These are phyloP conservation scores for Collybia nuda DNA, from an alignment of 768 basidiomycete species.

Conservation along the genomic window DNA sequence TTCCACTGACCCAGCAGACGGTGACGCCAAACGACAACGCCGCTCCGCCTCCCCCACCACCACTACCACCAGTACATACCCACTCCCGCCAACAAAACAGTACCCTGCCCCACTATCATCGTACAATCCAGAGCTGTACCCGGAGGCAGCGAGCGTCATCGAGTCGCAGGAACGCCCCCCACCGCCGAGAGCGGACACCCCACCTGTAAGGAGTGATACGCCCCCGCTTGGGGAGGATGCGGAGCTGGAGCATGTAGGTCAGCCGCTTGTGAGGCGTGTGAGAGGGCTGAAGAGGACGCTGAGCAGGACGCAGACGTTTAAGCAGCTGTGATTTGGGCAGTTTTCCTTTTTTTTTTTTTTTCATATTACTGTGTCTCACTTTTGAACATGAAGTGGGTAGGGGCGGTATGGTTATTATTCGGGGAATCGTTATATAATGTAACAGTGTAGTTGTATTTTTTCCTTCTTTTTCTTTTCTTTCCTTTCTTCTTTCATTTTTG, in stretches of 20 bases:
- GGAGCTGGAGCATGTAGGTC: conserved; percentile 9
- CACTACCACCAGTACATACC: not conserved
- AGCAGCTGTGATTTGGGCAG: conserved; percentile 19
- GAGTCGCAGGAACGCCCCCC: conserved; percentile 17
- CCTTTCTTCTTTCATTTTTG: too few species aligned
- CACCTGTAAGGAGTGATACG: not conserved
- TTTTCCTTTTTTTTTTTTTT: too few species aligned
- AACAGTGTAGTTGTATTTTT: too few species aligned
- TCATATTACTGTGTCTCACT: too few species aligned
- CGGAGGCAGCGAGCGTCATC: conserved; percentile 31
- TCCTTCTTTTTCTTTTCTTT: too few species aligned
- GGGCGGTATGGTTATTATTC: too few species aligned
- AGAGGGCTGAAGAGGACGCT: conserved; percentile 21
- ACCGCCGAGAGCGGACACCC: conserved; percentile 8
- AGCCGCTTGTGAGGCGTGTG: conserved; percentile 12
- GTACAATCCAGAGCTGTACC: conserved; percentile 35
- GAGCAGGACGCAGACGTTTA: conserved; percentile 30
- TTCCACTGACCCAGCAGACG: not conserved
- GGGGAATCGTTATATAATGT: too few species aligned
- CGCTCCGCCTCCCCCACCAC: conserved; percentile 6
- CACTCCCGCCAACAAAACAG: conserved; percentile 26
- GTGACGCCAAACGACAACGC: conserved; percentile 10
- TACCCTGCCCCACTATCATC: conserved; percentile 34
- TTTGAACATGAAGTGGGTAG: too few species aligned
- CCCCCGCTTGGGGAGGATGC: conserved; percentile 14